Conservation (phyloP, 371 early-diverging fungal genomes). For the Fennellomyces sp. region DNA sequence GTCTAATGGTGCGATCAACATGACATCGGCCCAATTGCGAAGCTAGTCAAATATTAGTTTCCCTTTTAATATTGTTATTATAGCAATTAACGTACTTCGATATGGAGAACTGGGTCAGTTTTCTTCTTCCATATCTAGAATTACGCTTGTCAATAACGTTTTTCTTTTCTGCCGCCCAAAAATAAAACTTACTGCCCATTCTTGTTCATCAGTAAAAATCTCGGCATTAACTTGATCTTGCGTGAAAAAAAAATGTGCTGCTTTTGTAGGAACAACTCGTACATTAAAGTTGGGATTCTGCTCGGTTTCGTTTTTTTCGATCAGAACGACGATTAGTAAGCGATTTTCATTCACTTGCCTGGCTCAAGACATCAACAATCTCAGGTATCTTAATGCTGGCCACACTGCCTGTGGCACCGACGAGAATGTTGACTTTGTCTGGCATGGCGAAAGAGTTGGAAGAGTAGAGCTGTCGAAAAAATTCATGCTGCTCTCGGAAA, state of each 20-base stretch:
- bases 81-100: constrained; percentile 67
- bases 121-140: constrained; percentile 75
- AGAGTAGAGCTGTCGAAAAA: too few relatives aligned
- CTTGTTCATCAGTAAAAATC: constrained; percentile 82
- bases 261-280: constrained; percentile 73
- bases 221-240: constrained; percentile 45
- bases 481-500: too few relatives aligned
- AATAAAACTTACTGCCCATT: constrained; percentile 72
- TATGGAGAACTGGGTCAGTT: constrained; percentile 93
- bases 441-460: not conserved
- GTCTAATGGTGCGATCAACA: constrained; percentile 90
- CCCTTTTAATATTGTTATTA: not conserved
- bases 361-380: constrained; percentile 56
- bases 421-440: constrained; percentile 59
- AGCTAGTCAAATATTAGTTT: too few relatives aligned
- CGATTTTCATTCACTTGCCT: constrained; percentile 28
- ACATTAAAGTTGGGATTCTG: constrained; percentile 55
- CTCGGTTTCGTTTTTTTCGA: not conserved
- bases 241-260: constrained; percentile 85
- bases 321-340: not conserved
- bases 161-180: not conserved
- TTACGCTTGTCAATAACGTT: not conserved
- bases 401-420: constrained; percentile 91
- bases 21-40: constrained; percentile 94
- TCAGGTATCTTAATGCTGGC: constrained; percentile 87